Evolutionary conservation across 225 moss, liverwort and hornwort genomes (phyloP).

Genomic region (Rhytidiadelphus loreus): DNA sequence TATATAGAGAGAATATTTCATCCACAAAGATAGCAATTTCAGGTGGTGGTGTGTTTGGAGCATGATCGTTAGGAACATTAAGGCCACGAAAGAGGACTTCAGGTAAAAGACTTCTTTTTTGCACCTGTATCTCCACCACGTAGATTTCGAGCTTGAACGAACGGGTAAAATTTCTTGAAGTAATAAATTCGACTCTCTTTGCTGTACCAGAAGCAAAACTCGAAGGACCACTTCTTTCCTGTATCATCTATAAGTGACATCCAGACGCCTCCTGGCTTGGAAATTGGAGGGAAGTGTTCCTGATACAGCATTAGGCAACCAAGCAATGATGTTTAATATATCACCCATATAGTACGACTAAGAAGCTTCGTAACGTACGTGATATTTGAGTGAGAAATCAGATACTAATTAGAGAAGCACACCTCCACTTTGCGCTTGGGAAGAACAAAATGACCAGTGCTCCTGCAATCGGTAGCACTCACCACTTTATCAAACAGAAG

Average conservation of each 20-base stretch:
- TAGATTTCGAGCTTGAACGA: slow-evolving; percentile 77
- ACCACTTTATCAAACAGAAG: slow-evolving; percentile 90
- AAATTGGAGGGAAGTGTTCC: slow-evolving; percentile 86
- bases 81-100: background rate
- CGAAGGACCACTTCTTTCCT: slow-evolving; percentile 85
- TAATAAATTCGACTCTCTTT: slow-evolving; percentile 97
- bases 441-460: slow-evolving; percentile 93
- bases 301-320: slow-evolving; percentile 7
- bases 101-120: background rate
- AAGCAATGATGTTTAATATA: background rate
- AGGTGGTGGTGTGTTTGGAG: background rate
- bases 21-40: background rate
- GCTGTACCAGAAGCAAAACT: slow-evolving; percentile 95
- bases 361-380: background rate
- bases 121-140: slow-evolving; percentile 94
- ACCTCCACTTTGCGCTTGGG: slow-evolving; percentile 98
- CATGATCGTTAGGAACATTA: background rate
- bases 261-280: slow-evolving; percentile 80
- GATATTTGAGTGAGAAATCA: background rate
- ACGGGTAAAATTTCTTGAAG: slow-evolving; percentile 86
- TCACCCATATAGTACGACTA: background rate
- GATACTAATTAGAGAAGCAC: background rate
- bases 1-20: background rate
- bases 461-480: slow-evolving; percentile 90
- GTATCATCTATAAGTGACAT: slow-evolving; percentile 71